Evolutionary conservation across 2,329 filamentous ascomycete species (phyloP), one percentile per base, ranked within the genome.

Genomic region (Domatiomyces globalis): DNA sequence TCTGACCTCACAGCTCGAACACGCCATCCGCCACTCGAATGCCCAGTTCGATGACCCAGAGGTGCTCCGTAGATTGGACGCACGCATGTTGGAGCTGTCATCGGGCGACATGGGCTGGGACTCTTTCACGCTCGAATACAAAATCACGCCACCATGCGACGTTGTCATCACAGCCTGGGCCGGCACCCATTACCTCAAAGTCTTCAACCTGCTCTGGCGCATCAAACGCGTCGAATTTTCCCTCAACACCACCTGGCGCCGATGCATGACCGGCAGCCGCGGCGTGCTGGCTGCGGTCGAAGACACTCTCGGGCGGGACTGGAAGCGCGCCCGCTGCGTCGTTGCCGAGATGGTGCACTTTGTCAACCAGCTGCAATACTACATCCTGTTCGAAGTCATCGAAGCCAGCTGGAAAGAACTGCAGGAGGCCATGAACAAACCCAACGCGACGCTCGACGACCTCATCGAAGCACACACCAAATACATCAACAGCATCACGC

Each of bases 271-370:
- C 0, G 92, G 92, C 45, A 81, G 89, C 2, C 79, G 92, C 54
- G 88, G 90, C n/a, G 88, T 96, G 0, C 77, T 98, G 5, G 83
- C 85, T 55, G 84, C 79, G 29, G 78, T 85, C 2, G 82, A 87
- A 48, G 80, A 84, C 59, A 78, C 79, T 54, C 80, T 94, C 20
- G 78, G 78, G 25, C 73, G 81, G 54, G 85, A 90, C 49, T 98
- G 92, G 92, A 95, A 95, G 65, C 81, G 78, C 12, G 94, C 89
- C 4, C 78, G 90, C 52, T 92, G 89, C 53, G 82, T 83, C 17
- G 81, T 96, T 39, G 89, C 90, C 10, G 94, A 98, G 68, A 98
- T 98, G 92, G 87, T 96, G 15, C 94, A 98, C 66, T 96, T 98
- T 63, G 83, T 96, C 63, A 87, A 87, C 57, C 92, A 98, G 68